Evolutionary conservation across 331 rosid genomes (phyloP).

Genomic region (Stylosanthes scabra): DNA sequence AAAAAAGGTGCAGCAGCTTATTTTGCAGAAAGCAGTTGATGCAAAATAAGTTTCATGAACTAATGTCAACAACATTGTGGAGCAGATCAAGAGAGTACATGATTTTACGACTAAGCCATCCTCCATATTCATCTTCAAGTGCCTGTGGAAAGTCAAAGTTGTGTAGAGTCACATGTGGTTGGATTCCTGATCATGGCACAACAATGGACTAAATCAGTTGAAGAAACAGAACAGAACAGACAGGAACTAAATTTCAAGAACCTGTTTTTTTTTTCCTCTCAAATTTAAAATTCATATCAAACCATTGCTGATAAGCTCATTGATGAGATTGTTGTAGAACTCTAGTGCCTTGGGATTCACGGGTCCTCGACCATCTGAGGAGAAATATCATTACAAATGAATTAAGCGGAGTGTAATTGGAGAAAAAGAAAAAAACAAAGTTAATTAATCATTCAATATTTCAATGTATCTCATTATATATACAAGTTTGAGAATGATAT

Average conservation of each 20-base stretch:
- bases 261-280: neutral
- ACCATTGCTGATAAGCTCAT: constrained; percentile 67
- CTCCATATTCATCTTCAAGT: constrained; percentile 73
- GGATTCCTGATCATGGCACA: constrained; percentile 49
- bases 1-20: neutral
- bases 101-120: constrained; percentile 61
- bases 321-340: constrained; percentile 80
- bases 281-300: constrained; percentile 7
- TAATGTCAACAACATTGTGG: constrained; percentile 1
- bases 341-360: constrained; percentile 72
- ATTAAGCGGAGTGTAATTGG: neutral
- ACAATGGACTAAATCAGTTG: constrained; percentile 12
- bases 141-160: constrained; percentile 66
- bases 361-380: constrained; percentile 72
- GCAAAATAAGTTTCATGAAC: neutral
- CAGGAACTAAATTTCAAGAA: neutral
- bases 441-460: neutral
- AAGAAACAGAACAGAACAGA: constrained; percentile 11
- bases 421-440: neutral
- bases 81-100: constrained; percentile 42
- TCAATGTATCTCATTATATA: neutral
- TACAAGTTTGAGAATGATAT: neutral
- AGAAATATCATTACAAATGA: neutral
- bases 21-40: neutral
- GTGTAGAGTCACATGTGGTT: constrained; percentile 64